phyloP scores from a whole-genome alignment of 2,329 filamentous ascomycete species.

The Daldinia sp. region DNA sequence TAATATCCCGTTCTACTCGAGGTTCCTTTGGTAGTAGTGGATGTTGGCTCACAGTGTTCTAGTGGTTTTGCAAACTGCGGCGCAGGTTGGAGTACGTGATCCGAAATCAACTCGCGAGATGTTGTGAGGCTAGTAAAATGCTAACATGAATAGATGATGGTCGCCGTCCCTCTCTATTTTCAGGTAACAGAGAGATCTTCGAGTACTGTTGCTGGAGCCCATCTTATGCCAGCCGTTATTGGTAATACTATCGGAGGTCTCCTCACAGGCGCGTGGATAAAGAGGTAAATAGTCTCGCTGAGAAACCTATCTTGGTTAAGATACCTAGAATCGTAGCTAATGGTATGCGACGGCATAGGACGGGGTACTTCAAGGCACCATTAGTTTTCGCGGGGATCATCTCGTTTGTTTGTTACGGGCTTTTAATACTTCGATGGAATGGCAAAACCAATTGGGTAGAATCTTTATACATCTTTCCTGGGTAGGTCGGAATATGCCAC shows the following conservation, averaged over 20 bases:
- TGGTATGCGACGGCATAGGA: conserved; percentile 52
- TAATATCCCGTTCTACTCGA: background rate
- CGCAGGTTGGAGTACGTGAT: conserved; percentile 66
- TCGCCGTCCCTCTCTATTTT: conserved; percentile 76
- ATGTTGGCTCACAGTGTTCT: background rate
- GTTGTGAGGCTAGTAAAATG: conserved; percentile 1
- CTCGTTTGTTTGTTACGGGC: conserved; percentile 62
- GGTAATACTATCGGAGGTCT: conserved; percentile 76
- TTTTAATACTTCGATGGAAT: conserved; percentile 69
- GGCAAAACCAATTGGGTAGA: conserved; percentile 68
- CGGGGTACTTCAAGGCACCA: conserved; percentile 69
- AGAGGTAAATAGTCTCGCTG: conserved; percentile 50
- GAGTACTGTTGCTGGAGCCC: conserved; percentile 68
- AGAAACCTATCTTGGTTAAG: background rate
- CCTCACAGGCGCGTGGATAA: conserved; percentile 68
- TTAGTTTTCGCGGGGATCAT: conserved; percentile 63
- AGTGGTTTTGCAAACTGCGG: conserved; percentile 63
- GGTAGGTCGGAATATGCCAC: conserved; percentile 46
- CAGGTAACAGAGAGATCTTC: conserved; percentile 70
- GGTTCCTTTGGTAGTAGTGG: too few species aligned
- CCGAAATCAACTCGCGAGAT: conserved; percentile 12
- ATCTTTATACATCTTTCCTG: conserved; percentile 70
- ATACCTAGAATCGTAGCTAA: conserved; percentile 4
- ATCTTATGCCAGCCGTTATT: conserved; percentile 74
- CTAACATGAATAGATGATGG: conserved; percentile 64